A percentile compares a stretch with the other conserved stretches of the same genome.
These are phyloP conservation scores for Eurotiales sp. DNA, from an alignment of 2,329 filamentous ascomycete species.

Conservation along the genomic window DNA sequence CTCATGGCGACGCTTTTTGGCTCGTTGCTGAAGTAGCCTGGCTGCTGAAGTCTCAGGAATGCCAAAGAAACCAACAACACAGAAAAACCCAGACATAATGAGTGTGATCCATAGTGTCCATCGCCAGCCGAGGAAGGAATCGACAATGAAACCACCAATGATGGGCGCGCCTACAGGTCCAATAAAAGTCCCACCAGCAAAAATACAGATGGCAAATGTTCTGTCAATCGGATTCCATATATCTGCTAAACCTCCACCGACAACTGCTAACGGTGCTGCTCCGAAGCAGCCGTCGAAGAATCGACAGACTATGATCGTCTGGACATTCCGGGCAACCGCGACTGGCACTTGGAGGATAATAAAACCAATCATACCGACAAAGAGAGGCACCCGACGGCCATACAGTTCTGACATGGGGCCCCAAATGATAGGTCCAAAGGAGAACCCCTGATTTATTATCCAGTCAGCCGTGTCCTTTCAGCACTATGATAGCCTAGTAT, in stretches of 20 bases:
- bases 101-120: constrained; percentile 56
- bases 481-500: too few relatives aligned
- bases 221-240: constrained; percentile 10
- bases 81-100: constrained; percentile 44
- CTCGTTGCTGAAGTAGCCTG: constrained; percentile 51
- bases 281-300: constrained; percentile 27
- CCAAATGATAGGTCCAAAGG: constrained; percentile 22
- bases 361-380: neutral
- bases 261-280: constrained; percentile 25
- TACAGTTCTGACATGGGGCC: constrained; percentile 19
- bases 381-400: constrained; percentile 7
- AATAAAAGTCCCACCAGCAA: neutral
- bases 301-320: constrained; percentile 24
- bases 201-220: neutral
- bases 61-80: neutral
- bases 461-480: too few relatives aligned
- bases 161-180: constrained; percentile 46
- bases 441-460: too few relatives aligned
- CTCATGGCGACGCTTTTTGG: constrained; percentile 44
- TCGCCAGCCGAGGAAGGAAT: constrained; percentile 52
- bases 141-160: constrained; percentile 48
- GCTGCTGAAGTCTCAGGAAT: constrained; percentile 54
- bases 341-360: constrained; percentile 35
- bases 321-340: constrained; percentile 31
- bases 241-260: constrained; percentile 20